Conservation (phyloP, 1,284 basidiomycete genomes). For the Xerocomus amazonicus region DNA sequence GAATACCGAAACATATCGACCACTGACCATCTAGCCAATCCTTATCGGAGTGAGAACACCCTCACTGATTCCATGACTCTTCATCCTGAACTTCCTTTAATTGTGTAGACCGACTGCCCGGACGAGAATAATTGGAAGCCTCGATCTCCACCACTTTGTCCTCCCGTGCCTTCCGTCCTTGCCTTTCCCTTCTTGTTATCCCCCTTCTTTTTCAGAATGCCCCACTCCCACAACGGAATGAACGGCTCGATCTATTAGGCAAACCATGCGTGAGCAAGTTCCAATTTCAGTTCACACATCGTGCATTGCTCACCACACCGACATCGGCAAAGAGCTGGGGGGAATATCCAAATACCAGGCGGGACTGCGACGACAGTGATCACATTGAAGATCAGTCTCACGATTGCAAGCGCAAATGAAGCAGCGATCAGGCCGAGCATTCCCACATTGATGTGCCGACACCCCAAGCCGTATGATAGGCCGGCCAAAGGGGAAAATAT, state of each 20-base stretch:
- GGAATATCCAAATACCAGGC: constrained; percentile 99
- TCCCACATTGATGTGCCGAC: constrained; percentile 90
- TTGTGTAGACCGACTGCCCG: constrained; percentile 55
- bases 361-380: constrained; percentile 84
- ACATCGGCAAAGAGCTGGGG: constrained; percentile 98
- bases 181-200: constrained; percentile 55
- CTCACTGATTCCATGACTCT: no score
- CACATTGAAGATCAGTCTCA: constrained; percentile 92
- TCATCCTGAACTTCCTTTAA: constrained; percentile 44
- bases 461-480: constrained; percentile 90
- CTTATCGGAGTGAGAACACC: no score
- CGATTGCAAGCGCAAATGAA: constrained; percentile 90
- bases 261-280: not conserved
- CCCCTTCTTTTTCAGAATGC: constrained; percentile 86
- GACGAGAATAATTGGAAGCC: constrained; percentile 49
- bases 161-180: constrained; percentile 23
- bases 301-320: constrained; percentile 66
- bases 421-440: constrained; percentile 87
- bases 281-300: constrained; percentile 1
- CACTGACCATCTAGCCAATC: no score
- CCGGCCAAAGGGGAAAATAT: constrained; percentile 99
- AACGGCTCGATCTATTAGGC: constrained; percentile 85
- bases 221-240: constrained; percentile 97
- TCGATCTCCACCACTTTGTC: constrained; percentile 44
- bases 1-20: no score